Conservation (phyloP, 768 basidiomycete genomes). For the Kwoniella sp. region DNA sequence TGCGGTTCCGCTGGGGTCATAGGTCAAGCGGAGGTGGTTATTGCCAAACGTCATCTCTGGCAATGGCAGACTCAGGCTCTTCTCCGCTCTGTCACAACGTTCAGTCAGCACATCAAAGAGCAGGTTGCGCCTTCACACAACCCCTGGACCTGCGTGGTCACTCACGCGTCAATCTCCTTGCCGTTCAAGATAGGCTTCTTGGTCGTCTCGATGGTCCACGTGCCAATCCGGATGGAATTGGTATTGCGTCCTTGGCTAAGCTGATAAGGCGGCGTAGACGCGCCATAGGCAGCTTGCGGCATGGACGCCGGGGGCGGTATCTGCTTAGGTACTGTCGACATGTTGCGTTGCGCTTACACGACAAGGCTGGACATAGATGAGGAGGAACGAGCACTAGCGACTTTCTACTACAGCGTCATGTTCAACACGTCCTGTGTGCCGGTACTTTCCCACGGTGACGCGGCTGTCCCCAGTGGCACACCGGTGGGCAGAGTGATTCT, state of each 20-base stretch:
- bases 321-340: no score
- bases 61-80: slow-evolving; percentile 63
- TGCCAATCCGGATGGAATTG: slow-evolving; percentile 46
- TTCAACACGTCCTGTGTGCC: no score
- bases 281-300: not conserved
- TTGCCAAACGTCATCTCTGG: slow-evolving; percentile 97
- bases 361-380: no score
- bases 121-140: no score
- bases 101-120: not conserved
- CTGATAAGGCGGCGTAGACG: not conserved
- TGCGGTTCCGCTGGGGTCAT: slow-evolving; percentile 49
- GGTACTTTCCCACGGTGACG: no score
- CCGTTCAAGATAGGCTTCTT: slow-evolving; percentile 56
- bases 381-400: no score
- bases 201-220: slow-evolving; percentile 45
- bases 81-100: slow-evolving; percentile 26
- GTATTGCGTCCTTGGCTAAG: slow-evolving; percentile 5
- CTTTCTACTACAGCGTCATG: no score
- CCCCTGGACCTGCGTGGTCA: no score
- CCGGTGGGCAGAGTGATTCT: no score
- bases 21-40: slow-evolving; percentile 67
- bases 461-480: no score
- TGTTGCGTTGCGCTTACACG: no score
- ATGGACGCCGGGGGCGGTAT: not conserved
- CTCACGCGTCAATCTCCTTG: slow-evolving; percentile 60